These are phyloP conservation scores for Porcisia deanei DNA, from an alignment of 208 protist genomes.

Conservation along the genomic window DNA sequence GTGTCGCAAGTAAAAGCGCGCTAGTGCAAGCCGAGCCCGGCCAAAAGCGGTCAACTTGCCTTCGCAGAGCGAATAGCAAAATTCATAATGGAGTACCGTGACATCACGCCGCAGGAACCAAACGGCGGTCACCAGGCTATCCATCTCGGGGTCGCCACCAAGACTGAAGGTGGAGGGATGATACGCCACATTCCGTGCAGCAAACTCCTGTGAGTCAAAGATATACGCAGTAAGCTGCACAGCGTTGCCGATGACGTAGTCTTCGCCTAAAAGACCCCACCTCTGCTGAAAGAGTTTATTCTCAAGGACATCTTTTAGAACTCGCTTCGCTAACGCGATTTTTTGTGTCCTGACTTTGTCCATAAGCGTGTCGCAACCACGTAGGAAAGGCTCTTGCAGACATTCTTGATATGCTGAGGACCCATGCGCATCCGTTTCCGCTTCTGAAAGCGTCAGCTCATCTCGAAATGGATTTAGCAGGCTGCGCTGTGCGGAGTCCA, in stretches of 20 bases:
- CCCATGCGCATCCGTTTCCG: conserved; percentile 12
- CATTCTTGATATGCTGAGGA: conserved; percentile 20
- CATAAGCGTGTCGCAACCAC: conserved; percentile 36
- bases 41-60: conserved; percentile 25
- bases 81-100: conserved; percentile 27
- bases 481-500: conserved; percentile 26
- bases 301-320: conserved; percentile 24
- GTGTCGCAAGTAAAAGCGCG: conserved; percentile 28
- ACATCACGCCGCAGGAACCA: conserved; percentile 41
- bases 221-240: conserved; percentile 26
- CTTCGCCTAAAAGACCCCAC: conserved; percentile 27
- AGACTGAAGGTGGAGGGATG: conserved; percentile 22
- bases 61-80: conserved; percentile 51
- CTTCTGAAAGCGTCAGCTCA: conserved; percentile 16
- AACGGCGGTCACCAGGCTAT: conserved; percentile 15
- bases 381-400: conserved; percentile 18
- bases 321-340: conserved; percentile 18
- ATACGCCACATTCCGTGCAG: conserved; percentile 9
- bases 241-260: conserved; percentile 16
- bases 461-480: conserved; percentile 20
- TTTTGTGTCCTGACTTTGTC: conserved; percentile 27
- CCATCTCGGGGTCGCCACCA: conserved; percentile 20
- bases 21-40: conserved; percentile 16
- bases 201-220: conserved; percentile 25
- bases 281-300: conserved; percentile 15